Evolutionary conservation across 257 asterid species (phyloP).

Genomic region (Plantago ovata): DNA sequence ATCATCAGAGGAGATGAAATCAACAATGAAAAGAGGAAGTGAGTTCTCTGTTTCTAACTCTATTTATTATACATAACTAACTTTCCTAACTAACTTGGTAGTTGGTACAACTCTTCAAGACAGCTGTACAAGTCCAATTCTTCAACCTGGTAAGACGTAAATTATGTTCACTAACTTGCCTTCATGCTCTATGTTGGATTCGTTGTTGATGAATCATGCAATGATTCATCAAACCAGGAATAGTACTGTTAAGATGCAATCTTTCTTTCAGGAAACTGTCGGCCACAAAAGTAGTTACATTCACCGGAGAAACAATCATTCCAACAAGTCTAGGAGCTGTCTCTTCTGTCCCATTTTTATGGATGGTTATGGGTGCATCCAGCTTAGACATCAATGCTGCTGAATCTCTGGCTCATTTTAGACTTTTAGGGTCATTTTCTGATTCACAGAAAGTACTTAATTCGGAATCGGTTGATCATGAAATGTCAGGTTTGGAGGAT

Average conservation of each 20-base stretch:
- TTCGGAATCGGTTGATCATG: conserved; percentile 27
- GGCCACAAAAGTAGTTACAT: conserved; percentile 45
- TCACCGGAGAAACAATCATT: conserved; percentile 56
- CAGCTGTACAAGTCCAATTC: too few relatives aligned
- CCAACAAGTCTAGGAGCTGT: conserved; percentile 73
- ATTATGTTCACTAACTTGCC: too few relatives aligned
- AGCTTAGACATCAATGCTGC: conserved; percentile 27
- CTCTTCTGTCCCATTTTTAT: conserved; percentile 41
- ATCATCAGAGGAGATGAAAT: too few relatives aligned
- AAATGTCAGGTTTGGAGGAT: conserved; percentile 44
- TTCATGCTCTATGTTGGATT: conserved; percentile 24
- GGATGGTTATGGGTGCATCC: conserved; percentile 96
- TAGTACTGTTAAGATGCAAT: conserved; percentile 63
- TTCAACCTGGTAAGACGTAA: too few relatives aligned
- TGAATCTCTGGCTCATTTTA: conserved; percentile 52
- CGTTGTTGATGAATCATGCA: too few relatives aligned
- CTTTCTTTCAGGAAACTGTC: conserved; percentile 50
- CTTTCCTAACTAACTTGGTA: too few relatives aligned
- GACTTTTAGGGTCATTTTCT: conserved; percentile 54
- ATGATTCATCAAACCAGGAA: too few relatives aligned
- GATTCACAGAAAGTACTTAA: conserved; percentile 30
- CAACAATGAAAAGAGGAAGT: too few relatives aligned
- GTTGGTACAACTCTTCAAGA: too few relatives aligned
- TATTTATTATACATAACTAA: too few relatives aligned
- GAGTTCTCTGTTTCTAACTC: too few relatives aligned